Conservation (phyloP, 2,329 filamentous ascomycete genomes). For the Gnomoniopsis smithogilvyi region DNA sequence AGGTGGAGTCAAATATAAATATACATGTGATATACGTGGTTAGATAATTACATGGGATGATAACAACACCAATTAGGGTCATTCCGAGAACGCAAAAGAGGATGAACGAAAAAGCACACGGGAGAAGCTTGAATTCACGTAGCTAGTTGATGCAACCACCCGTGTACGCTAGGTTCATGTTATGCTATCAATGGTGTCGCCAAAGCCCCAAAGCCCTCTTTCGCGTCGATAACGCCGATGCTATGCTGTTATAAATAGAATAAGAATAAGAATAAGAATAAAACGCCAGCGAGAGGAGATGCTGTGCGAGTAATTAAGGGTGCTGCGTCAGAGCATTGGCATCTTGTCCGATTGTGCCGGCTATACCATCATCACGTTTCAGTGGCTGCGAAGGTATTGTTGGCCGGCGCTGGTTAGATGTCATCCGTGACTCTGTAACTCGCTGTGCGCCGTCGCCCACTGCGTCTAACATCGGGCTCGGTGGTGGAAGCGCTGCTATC, state of each 20-base stretch:
- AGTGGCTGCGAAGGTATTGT: too few species aligned
- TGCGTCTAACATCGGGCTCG: constrained; percentile 8
- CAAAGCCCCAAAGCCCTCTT: neutral
- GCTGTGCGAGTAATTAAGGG: neutral
- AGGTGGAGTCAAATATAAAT: neutral
- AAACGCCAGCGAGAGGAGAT: neutral
- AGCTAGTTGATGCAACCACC: neutral
- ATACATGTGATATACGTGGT: neutral
- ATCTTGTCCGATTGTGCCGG: neutral
- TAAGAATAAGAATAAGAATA: too few species aligned
- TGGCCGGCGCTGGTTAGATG: neutral
- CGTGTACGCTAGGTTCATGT: neutral
- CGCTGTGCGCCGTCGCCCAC: constrained; percentile 10
- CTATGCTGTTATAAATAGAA: neutral
- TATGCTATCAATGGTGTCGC: neutral
- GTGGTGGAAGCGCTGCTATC: neutral
- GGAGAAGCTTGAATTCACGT: neutral
- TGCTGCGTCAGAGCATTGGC: neutral
- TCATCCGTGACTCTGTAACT: constrained; percentile 5
- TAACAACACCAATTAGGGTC: too few species aligned
- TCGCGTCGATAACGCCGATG: neutral
- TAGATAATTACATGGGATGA: neutral
- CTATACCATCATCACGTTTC: too few species aligned
- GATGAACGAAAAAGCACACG: too few species aligned
- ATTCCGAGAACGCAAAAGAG: too few species aligned